Evolutionary conservation across 2,329 filamentous ascomycete genomes (phyloP).

Genomic region (Hyphodiscus sp.): DNA sequence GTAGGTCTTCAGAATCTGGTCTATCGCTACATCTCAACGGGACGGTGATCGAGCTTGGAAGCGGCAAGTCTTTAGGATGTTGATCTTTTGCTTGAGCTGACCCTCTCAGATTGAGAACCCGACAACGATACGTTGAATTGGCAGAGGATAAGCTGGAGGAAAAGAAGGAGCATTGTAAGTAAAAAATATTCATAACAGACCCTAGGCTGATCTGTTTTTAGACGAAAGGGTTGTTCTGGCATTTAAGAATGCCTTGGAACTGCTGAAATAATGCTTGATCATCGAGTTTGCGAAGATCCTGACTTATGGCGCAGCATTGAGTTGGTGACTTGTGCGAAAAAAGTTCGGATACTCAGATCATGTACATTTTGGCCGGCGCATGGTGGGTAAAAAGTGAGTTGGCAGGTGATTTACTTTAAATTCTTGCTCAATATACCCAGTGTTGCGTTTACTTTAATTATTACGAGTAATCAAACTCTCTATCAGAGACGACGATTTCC

Average conservation of each 20-base stretch:
- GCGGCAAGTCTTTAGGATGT: conserved; percentile 44
- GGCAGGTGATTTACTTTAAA: neutral
- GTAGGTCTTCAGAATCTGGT: conserved; percentile 78
- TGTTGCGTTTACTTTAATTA: neutral
- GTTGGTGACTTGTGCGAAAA: neutral
- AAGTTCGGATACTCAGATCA: neutral
- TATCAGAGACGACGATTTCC: no score
- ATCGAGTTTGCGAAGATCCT: no score
- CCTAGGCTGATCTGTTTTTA: conserved; percentile 18
- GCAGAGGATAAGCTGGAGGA: conserved; percentile 65
- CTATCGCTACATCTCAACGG: conserved; percentile 60
- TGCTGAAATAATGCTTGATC: conserved; percentile 3
- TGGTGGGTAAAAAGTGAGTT: neutral
- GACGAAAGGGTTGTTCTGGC: conserved; percentile 53
- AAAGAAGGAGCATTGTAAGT: conserved; percentile 76
- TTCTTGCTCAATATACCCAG: neutral
- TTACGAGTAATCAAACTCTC: neutral
- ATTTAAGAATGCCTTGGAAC: conserved; percentile 53
- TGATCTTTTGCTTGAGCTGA: conserved; percentile 8
- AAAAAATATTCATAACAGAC: neutral
- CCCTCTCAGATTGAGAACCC: conserved; percentile 61
- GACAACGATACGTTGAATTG: conserved; percentile 67
- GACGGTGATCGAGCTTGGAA: conserved; percentile 75
- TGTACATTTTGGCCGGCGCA: neutral
- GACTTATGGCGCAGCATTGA: neutral